phyloP scores from a whole-genome alignment of 2,329 filamentous ascomycete species.

The Fusarium begoniae region DNA sequence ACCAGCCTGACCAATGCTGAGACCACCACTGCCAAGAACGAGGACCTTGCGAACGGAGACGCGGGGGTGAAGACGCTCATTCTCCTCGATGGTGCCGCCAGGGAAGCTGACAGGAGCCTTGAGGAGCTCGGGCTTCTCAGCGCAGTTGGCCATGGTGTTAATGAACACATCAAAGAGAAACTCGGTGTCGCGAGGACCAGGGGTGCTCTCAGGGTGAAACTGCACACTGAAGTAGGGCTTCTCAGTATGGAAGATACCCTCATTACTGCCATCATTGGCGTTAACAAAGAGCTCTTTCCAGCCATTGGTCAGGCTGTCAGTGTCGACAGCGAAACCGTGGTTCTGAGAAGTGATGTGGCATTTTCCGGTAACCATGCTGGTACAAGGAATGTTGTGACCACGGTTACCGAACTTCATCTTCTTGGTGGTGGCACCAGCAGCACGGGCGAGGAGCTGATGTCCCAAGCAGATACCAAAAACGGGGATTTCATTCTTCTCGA shows the following conservation, averaged over 20 bases:
- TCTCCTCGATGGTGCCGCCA: conserved; percentile 82
- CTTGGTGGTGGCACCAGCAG: conserved; percentile 82
- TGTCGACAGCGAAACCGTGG: conserved; percentile 94
- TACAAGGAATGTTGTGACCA: conserved; percentile 98
- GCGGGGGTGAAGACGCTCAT: conserved; percentile 77
- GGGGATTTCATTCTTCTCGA: conserved; percentile 82
- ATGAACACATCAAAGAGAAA: conserved; percentile 98
- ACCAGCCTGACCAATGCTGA: conserved; percentile 97
- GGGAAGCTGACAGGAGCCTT: conserved; percentile 84
- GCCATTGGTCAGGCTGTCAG: conserved; percentile 74
- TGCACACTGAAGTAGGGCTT: conserved; percentile 99
- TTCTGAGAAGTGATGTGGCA: conserved; percentile 99
- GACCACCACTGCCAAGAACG: conserved; percentile 90
- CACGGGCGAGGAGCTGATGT: conserved; percentile 90
- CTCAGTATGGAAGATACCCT: conserved; percentile 88
- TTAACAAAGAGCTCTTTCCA: conserved; percentile 98
- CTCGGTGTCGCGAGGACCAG: conserved; percentile 94
- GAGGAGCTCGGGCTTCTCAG: conserved; percentile 73
- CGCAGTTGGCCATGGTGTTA: conserved; percentile 77
- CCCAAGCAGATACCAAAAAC: conserved; percentile 97
- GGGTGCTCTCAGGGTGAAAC: conserved; percentile 97
- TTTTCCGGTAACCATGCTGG: conserved; percentile 91
- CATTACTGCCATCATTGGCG: conserved; percentile 97
- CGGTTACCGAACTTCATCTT: conserved; percentile 99
- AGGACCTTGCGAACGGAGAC: conserved; percentile 94